Conservation (phyloP, 1,284 basidiomycete species). For the Athelia psychrophila region DNA sequence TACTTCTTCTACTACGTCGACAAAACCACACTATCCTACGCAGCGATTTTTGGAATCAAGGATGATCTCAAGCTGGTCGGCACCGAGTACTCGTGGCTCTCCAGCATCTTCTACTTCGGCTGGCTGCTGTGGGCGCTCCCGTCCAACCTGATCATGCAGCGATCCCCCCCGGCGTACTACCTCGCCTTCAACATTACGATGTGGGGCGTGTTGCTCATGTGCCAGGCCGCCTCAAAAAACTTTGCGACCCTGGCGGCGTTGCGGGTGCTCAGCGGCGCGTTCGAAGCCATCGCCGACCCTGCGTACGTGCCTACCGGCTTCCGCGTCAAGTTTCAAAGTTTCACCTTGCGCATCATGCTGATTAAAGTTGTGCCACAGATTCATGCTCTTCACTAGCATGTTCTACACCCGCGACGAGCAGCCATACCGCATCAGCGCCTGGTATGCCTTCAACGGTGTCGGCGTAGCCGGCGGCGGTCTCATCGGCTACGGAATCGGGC, state of each 20-base stretch:
- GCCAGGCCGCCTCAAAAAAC: constrained; percentile 37
- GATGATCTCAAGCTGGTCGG: not conserved
- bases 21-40: not conserved
- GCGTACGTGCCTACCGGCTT: no score
- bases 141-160: constrained; percentile 43
- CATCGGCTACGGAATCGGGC: constrained; percentile 25
- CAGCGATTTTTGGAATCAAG: not conserved
- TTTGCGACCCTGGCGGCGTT: constrained; percentile 38
- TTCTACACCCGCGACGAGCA: constrained; percentile 42
- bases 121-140: constrained; percentile 45
- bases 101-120: constrained; percentile 15
- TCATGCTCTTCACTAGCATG: constrained; percentile 35
- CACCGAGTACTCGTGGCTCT: not conserved
- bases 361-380: constrained; percentile 7
- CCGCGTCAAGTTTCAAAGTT: no score
- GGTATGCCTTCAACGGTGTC: constrained; percentile 27
- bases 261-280: constrained; percentile 38
- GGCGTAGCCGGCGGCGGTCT: constrained; percentile 26
- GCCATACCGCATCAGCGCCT: constrained; percentile 32
- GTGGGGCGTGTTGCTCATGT: constrained; percentile 42
- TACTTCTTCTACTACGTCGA: not conserved
- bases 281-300: constrained; percentile 37
- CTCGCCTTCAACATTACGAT: constrained; percentile 33
- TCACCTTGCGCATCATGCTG: no score
- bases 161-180: constrained; percentile 40